These are phyloP conservation scores for Scedosporium minutisporum DNA, from an alignment of 2,329 filamentous ascomycete species.

Conservation along the genomic window DNA sequence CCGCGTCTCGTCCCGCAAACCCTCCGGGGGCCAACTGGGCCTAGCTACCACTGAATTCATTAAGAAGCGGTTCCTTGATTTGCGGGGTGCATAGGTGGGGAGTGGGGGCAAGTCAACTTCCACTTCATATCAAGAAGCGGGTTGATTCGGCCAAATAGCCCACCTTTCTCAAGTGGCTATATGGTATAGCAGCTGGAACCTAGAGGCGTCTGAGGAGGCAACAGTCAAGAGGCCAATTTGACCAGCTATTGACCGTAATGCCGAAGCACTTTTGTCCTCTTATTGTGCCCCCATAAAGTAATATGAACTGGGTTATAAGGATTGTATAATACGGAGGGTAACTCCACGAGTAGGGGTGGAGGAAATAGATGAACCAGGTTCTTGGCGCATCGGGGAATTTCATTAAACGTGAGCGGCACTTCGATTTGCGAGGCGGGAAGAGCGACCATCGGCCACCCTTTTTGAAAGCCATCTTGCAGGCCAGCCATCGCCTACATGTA, in stretches of 20 bases:
- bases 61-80: not conserved
- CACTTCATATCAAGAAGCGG: not conserved
- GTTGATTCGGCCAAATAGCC: not conserved
- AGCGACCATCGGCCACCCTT: not conserved
- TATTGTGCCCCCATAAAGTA: not conserved
- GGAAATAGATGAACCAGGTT: not conserved
- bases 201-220: too few species aligned
- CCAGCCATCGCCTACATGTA: not conserved
- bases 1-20: not conserved
- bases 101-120: not conserved
- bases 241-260: not conserved
- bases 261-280: not conserved
- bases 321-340: not conserved
- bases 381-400: conserved; percentile 1
- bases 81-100: not conserved
- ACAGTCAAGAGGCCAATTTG: not conserved
- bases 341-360: not conserved
- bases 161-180: not conserved
- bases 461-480: not conserved
- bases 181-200: not conserved
- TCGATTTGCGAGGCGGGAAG: not conserved
- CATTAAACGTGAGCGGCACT: not conserved
- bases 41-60: not conserved
- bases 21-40: not conserved
- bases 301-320: not conserved